Base-by-base conservation (phyloP, 129 eudicot genomes). In the Tagetes erecta region DNA sequence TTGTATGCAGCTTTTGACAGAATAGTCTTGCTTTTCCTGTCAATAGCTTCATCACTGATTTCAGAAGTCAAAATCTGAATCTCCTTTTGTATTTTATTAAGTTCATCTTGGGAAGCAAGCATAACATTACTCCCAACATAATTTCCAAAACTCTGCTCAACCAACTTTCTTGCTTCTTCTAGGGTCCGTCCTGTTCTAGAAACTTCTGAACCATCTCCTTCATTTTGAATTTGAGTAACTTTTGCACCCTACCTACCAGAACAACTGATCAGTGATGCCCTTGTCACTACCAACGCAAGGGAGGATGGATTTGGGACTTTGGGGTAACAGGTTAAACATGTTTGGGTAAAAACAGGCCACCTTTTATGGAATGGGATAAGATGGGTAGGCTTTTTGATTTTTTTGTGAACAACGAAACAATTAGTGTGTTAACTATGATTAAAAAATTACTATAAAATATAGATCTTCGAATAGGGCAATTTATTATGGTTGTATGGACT, bases 21-120 rank as follows among this genome's bases (percentile, higher is more conserved):
- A 36, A 70, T 76, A 65, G 82, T 88, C 84, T 82, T 85, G 84
- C 89, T 91, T 81, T 90, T 90, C 70, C 68, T 83, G 63, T 90
- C 97, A 74, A 94, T 88, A 66, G 96, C 91, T 83, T 94, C 97
- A 74, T 94, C 98, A 76, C 88, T 90, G 70, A 94, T 80, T 78
- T 94, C 91, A 71, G 81, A 72, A 82, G 81, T 86, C 49, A 90
- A 84, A 72, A 82, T 66, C 84, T 86, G 82, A 74, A 94, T 90
- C 86, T 94, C 98, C 1, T 74, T 85, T 74, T 94, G 83, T 84
- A 94, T 86, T 67, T 79, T 90, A 72, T 74, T 68, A 52, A 94
- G 98, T 89, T 94, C 98, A 75, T 90, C 96, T 79, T 94, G 90
- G 76, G 98, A 90, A 83, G 97, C 96, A 80, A 90, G 77, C 97